These are phyloP conservation scores for Colletotrichum higginsianum DNA, from an alignment of 2,329 filamentous ascomycete species.

Conservation along the genomic window DNA sequence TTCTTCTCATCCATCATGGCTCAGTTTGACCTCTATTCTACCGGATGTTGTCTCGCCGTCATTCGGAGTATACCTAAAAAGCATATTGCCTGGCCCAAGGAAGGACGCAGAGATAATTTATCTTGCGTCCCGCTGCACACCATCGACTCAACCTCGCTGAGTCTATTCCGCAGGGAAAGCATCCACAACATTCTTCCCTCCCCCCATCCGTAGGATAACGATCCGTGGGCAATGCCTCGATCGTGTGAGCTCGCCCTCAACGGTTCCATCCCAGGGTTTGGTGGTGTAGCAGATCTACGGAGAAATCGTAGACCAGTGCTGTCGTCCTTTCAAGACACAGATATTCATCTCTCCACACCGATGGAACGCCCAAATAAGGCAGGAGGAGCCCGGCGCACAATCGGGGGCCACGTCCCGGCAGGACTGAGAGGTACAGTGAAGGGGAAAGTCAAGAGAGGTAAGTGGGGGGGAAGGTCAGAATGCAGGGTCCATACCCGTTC, in stretches of 20 bases:
- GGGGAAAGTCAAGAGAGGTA: constrained; percentile 17
- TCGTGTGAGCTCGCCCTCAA: constrained; percentile 5
- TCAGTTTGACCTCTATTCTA: not conserved
- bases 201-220: not conserved
- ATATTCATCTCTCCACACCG: constrained; percentile 21
- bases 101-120: not conserved
- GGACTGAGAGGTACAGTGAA: not conserved
- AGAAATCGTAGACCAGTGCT: not conserved
- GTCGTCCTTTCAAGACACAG: constrained; percentile 5
- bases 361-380: constrained; percentile 11
- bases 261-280: not conserved
- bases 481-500: constrained; percentile 32
- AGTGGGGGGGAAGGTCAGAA: constrained; percentile 20
- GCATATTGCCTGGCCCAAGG: not conserved
- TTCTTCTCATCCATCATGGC: constrained; percentile 1
- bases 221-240: constrained; percentile 17
- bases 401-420: constrained; percentile 14
- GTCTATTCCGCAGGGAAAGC: not conserved
- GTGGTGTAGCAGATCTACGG: constrained; percentile 26
- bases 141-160: not conserved
- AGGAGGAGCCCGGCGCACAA: not conserved
- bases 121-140: too few relatives aligned
- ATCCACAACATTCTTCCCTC: not conserved
- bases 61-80: not conserved
- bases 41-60: not conserved